Conservation (phyloP, 257 asterid species). For the Penstemon newberryi region DNA sequence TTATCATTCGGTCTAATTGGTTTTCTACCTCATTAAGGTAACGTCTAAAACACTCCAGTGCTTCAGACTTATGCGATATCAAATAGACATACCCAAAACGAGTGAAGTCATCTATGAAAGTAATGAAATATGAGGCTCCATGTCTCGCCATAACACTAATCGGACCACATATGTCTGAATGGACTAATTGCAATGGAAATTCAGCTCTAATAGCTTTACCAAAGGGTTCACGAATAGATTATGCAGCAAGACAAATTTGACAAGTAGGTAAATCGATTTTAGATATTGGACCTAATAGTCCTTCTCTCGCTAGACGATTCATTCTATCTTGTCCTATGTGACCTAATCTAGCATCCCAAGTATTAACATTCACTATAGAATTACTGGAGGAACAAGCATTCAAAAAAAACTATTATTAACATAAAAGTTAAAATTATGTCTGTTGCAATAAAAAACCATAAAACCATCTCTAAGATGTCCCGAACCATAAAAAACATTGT, state of each 20-base stretch:
- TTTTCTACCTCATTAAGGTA: no score
- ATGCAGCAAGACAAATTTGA: constrained; percentile 10
- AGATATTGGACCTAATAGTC: not conserved
- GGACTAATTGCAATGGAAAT: no score
- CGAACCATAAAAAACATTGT: not conserved
- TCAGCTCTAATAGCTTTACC: not conserved
- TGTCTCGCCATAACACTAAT: no score
- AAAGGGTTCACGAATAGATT: not conserved
- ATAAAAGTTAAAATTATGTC: not conserved
- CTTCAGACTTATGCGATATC: no score
- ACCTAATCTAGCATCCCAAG: not conserved
- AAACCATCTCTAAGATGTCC: not conserved
- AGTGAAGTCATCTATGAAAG: no score
- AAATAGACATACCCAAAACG: no score
- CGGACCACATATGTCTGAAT: no score
- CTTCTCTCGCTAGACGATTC: not conserved
- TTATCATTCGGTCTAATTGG: no score
- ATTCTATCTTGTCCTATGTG: constrained; percentile 2
- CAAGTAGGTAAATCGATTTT: constrained; percentile 11
- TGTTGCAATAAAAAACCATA: no score
- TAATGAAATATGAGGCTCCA: no score
- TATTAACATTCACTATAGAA: not conserved
- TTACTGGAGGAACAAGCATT: constrained; percentile 1
- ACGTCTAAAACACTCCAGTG: no score
- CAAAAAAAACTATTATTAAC: not conserved